These are phyloP conservation scores for Ustilago crameri DNA, from an alignment of 1,284 basidiomycete species.

Conservation along the genomic window DNA sequence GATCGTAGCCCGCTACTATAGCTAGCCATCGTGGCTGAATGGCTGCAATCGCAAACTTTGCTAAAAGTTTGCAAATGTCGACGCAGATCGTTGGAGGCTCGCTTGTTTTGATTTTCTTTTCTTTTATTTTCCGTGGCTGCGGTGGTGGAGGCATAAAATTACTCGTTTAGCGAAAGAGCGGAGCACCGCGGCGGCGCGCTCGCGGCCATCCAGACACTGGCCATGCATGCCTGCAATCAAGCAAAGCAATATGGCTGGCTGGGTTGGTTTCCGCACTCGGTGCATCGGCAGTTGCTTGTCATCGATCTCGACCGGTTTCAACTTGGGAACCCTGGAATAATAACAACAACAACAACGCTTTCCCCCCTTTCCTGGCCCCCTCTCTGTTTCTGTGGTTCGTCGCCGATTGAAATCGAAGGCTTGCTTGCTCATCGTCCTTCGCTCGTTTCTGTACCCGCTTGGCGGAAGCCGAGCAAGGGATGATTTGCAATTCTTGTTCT, in stretches of 20 bases:
- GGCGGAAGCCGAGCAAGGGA: no score
- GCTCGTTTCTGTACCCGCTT: no score
- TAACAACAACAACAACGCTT: no score
- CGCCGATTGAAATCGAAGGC: no score
- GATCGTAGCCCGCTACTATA: no score
- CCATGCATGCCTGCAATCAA: not conserved
- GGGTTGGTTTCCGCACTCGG: not conserved
- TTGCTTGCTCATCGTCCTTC: no score
- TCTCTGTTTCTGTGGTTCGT: not conserved
- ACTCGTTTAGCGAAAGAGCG: slow-evolving; percentile 11
- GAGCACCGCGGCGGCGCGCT: slow-evolving; percentile 15
- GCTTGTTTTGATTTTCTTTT: not conserved
- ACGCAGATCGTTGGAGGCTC: not conserved
- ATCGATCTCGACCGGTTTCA: not conserved
- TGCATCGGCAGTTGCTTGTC: slow-evolving; percentile 8
- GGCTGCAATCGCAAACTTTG: not conserved
- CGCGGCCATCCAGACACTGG: not conserved
- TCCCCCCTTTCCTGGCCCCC: not conserved
- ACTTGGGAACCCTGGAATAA: slow-evolving; percentile 7
- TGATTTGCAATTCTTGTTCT: not conserved
- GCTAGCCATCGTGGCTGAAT: no score
- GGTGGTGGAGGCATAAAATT: not conserved
- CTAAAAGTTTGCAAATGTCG: not conserved
- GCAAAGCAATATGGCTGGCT: no score
- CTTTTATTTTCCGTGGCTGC: not conserved